phyloP scores from a whole-genome alignment of 2,329 filamentous ascomycete species.

The Fusarium stilboides region DNA sequence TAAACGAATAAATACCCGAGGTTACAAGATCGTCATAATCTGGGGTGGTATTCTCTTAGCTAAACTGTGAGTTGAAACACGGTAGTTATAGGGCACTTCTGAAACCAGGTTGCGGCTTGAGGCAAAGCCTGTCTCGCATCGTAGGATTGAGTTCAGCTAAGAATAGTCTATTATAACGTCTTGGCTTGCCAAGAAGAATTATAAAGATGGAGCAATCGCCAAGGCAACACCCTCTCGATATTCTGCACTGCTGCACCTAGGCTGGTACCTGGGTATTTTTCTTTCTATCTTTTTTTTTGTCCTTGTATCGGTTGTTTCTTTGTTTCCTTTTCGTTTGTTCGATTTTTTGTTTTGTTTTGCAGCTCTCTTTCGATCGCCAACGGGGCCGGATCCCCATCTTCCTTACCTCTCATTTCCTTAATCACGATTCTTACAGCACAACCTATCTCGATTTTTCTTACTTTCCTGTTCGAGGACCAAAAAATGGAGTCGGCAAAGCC shows the following conservation, averaged over 20 bases:
- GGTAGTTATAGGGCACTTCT: neutral
- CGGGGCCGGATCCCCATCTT: constrained; percentile 20
- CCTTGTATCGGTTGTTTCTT: constrained; percentile 1
- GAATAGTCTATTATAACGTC: constrained; percentile 38
- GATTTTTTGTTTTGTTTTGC: neutral
- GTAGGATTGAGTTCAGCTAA: constrained; percentile 19
- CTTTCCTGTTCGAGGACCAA: neutral
- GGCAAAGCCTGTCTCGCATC: constrained; percentile 21
- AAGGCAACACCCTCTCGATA: constrained; percentile 2
- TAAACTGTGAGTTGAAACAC: constrained; percentile 19
- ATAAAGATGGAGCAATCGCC: neutral
- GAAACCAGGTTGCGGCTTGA: constrained; percentile 20
- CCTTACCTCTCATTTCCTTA: neutral
- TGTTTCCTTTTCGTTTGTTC: neutral
- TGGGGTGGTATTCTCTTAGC: neutral
- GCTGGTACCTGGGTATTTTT: constrained; percentile 34
- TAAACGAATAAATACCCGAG: neutral
- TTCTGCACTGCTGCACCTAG: constrained; percentile 25
- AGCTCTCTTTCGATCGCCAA: neutral
- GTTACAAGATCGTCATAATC: neutral
- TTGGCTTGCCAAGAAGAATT: neutral
- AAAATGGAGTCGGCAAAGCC: constrained; percentile 45
- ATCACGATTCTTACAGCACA: constrained; percentile 14
- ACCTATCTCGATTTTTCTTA: neutral
- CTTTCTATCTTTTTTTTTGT: constrained; percentile 28